Evolutionary conservation across 345 rosid species (phyloP), one percentile per base, ranked within the genome.

Genomic region (Lepidium sativum): DNA sequence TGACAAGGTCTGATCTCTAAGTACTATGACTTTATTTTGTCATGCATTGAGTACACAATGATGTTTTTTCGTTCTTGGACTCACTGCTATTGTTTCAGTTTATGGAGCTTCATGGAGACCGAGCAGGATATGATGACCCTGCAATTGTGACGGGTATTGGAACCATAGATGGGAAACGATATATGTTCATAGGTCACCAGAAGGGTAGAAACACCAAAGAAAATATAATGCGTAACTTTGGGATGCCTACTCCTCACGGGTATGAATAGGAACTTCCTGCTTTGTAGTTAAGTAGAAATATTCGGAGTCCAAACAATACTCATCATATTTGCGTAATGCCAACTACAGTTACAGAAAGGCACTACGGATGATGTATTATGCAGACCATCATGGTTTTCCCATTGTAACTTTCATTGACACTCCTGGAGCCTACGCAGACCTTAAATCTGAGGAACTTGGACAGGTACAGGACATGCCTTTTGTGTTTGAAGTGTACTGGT

Each of bases 241-340:
- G 99, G 60, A 94, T 90, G 99, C 99, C 99, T 71, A 94, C 99
- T 53, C 99, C 99, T 47, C 99, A 90, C 55, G 99, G 97, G 99
- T 94, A 86, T 60, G 83, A 21, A 12, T 67, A 56, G 38, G 48
- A 57, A 14, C 39, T 66, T 21, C 29, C 25, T 52, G 21, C 3
- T 23, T 47, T 44, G 27, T 27, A 34, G 39, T 45, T 17, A 25
- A 33, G 48, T 54, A 29, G 50, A 35, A n/a, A 33, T 14, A 21
- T 70, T 53, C 39, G 32, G 38, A 47, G 20, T 75, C n/a, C 31
- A 7, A 51, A 34, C 37, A 57, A 39, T 13, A 61, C 18, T 32
- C 42, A 59, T 67, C 47, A 52, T 29, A 55, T 51, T 51, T 60
- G 20, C 41, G 54, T 69, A 34, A 11, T 41, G 40, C 47, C 56